Evolutionary conservation across 2,329 filamentous ascomycete genomes (phyloP).

Genomic region (Cordyceps cateniannulata): DNA sequence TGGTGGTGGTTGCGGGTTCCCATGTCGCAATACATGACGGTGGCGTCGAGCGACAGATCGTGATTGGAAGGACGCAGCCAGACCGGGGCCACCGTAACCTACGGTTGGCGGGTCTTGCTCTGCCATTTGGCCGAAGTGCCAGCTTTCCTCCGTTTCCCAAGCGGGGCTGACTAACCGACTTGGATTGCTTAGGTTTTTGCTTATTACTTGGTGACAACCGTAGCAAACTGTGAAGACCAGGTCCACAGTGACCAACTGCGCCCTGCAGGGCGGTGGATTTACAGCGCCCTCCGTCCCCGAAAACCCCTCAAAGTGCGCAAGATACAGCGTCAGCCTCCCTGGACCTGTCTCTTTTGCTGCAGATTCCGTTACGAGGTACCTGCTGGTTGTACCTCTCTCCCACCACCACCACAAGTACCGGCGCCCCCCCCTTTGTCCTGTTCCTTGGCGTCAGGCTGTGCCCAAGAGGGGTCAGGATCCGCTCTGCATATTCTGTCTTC

Average conservation of each 20-base stretch:
- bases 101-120: conserved; percentile 1
- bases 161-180: neutral
- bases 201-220: too few relatives aligned
- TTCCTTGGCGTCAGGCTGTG: neutral
- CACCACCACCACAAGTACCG: neutral
- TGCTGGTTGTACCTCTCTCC: neutral
- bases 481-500: neutral
- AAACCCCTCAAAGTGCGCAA: neutral
- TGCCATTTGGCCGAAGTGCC: conserved; percentile 8
- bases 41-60: neutral
- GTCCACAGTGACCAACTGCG: neutral
- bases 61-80: neutral
- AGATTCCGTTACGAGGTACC: too few relatives aligned
- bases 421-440: neutral
- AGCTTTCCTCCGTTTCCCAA: conserved; percentile 2
- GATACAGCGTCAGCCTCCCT: neutral
- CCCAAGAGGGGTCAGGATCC: neutral
- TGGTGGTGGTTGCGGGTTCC: too few relatives aligned
- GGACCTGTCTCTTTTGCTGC: neutral
- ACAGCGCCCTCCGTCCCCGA: neutral
- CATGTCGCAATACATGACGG: conserved; percentile 10
- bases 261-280: neutral
- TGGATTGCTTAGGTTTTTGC: too few relatives aligned
- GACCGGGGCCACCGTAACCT: conserved; percentile 1
- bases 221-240: too few relatives aligned